Evolutionary conservation across 768 basidiomycete species (phyloP), one percentile per base, ranked within the genome.

Genomic region (Lactarius deliciosus): DNA sequence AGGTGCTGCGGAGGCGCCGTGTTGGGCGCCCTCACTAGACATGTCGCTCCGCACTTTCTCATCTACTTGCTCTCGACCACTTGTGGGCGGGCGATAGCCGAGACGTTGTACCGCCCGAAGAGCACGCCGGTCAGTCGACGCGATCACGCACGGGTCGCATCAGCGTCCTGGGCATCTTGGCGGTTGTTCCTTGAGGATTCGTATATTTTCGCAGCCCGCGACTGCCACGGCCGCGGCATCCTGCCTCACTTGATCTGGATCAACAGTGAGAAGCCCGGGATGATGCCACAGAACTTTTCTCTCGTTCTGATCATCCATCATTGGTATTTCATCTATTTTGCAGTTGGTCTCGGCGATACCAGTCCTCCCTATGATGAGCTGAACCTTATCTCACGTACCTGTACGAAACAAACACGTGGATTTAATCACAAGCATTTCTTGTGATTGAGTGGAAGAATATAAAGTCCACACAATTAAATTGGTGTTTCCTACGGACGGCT

Each of bases 401-500:
- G 45, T 5, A 38, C 25, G 22, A 32, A 7, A 32, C 6, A 60
- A 45, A 22, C 43, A 61, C 60, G 47, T 50, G 60, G 34, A 61
- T 36, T 61, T 36, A 61, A 50, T 60, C 43, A 32, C 15, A 45
- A 6, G 13, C 18, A 41, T 11, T 10, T 18, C 2, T n/a, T 20
- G 43, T 45, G 43, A 34, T 40, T 56, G 57, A 47, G 15, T n/a
- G 20, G 22, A 47, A n/a, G 41, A 56, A 61, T 45, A 32, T 47
- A 41, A 45, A 25, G 6, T 18, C 20, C 11, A 32, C 38, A 28
- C 25, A 60, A 54, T 54, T 32, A 20, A 22, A 9, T 10, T 55
- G 40, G 34, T 22, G 15, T 25, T n/a, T 54, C 53, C 47, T 22
- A 20, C 1, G 43, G 9, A n/a, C 22, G 38, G 28, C 30, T 60